A percentile compares a stretch with the other conserved stretches of the same genome.
These are phyloP conservation scores for Oidium heveae DNA, from an alignment of 2,329 filamentous ascomycete species.

Conservation along the genomic window DNA sequence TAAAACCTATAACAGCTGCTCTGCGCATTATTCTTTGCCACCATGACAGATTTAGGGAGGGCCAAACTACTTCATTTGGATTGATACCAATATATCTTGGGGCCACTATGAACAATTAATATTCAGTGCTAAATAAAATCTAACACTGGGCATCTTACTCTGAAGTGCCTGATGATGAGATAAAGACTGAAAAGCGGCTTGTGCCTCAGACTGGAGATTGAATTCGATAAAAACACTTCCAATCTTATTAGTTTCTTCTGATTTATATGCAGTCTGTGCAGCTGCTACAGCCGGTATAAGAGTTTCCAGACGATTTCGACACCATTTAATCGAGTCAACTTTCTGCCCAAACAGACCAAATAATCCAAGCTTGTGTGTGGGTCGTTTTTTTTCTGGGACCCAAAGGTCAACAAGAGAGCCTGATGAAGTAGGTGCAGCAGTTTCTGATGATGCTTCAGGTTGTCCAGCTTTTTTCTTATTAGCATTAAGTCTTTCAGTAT, in stretches of 20 bases:
- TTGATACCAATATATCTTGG: slow-evolving; percentile 64
- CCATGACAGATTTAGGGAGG: slow-evolving; percentile 60
- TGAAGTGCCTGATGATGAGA: slow-evolving; percentile 70
- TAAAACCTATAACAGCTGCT: slow-evolving; percentile 42
- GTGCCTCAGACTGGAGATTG: slow-evolving; percentile 53
- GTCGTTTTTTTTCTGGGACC: slow-evolving; percentile 47
- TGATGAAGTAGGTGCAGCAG: slow-evolving; percentile 36
- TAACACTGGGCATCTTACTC: slow-evolving; percentile 6
- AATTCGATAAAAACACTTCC: slow-evolving; percentile 78
- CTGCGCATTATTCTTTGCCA: slow-evolving; percentile 59
- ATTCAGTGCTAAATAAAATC: background rate
- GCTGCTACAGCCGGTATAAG: slow-evolving; percentile 47
- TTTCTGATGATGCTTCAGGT: slow-evolving; percentile 18
- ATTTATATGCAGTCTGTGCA: slow-evolving; percentile 39
- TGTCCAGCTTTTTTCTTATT: slow-evolving; percentile 15
- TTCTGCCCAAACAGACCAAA: slow-evolving; percentile 55
- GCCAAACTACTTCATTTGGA: slow-evolving; percentile 71
- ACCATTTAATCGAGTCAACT: slow-evolving; percentile 87
- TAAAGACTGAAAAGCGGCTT: slow-evolving; percentile 65
- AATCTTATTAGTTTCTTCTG: slow-evolving; percentile 32
- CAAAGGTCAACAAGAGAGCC: slow-evolving; percentile 49
- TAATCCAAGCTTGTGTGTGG: slow-evolving; percentile 46
- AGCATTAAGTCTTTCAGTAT: slow-evolving; percentile 46
- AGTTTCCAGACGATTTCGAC: slow-evolving; percentile 49
- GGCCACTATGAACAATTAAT: slow-evolving; percentile 24